A percentile compares a stretch with the other conserved stretches of the same genome.
These are phyloP conservation scores for Pouteria campechiana DNA, from an alignment of 179 eudicot species.

Conservation along the genomic window DNA sequence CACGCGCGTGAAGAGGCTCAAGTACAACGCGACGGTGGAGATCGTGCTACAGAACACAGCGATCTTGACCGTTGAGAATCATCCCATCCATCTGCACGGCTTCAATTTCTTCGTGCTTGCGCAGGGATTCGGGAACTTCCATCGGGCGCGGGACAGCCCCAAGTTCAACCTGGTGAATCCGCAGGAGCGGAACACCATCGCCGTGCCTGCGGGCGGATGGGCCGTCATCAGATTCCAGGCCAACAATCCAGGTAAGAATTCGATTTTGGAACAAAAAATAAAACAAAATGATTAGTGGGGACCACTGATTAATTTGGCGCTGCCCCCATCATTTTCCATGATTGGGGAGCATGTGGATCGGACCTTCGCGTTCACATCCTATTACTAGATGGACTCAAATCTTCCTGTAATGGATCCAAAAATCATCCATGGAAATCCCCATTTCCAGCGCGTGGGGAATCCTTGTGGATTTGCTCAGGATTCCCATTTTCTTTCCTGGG, in stretches of 20 bases:
- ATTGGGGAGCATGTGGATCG: no score
- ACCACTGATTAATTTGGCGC: no score
- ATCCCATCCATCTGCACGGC: constrained; percentile 48
- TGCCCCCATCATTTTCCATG: no score
- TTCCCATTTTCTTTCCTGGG: no score
- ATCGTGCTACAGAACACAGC: constrained; percentile 35
- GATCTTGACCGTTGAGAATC: constrained; percentile 12
- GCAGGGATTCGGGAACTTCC: constrained; percentile 33
- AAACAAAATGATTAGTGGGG: no score
- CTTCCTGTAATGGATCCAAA: no score
- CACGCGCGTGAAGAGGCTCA: constrained; percentile 24
- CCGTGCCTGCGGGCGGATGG: constrained; percentile 39
- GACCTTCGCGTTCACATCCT: no score
- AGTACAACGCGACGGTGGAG: constrained; percentile 29
- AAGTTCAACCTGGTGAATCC: constrained; percentile 27
- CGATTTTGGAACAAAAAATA: no score
- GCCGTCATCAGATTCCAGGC: constrained; percentile 34
- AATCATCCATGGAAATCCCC: no score
- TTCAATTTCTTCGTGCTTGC: constrained; percentile 32
- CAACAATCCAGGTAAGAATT: constrained; percentile 31
- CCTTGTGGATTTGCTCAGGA: no score
- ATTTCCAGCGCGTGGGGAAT: no score
- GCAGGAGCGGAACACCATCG: constrained; percentile 30
- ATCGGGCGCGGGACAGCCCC: not conserved
- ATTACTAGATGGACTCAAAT: no score